These are phyloP conservation scores for Picochlorum sp. DNA, from an alignment of 139 green algal species.

Conservation along the genomic window DNA sequence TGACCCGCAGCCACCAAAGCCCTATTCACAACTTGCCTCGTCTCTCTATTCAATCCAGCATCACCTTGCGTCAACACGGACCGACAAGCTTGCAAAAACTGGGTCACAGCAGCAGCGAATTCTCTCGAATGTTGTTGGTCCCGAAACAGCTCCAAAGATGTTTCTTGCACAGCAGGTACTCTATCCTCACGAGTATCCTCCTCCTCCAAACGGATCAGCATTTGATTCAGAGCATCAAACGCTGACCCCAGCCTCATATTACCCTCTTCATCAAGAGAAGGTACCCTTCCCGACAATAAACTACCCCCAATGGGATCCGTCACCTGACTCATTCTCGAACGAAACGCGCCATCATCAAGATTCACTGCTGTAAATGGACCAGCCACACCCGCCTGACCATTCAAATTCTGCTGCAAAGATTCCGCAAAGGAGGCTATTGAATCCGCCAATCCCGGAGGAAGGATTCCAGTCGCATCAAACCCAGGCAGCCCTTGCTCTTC, in stretches of 20 bases:
- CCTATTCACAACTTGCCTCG: conserved; percentile 14
- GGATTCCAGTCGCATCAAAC: too few species aligned
- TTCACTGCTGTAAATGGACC: neutral
- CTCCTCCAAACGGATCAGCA: conserved; percentile 10
- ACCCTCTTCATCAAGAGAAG: conserved; percentile 4
- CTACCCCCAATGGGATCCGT: neutral
- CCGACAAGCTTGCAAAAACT: conserved; percentile 5
- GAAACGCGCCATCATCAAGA: neutral
- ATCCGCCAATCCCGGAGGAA: too few species aligned
- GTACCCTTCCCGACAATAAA: neutral
- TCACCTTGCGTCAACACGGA: neutral
- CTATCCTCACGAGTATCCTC: conserved; percentile 2
- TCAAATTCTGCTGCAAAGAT: too few species aligned
- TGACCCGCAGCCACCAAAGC: conserved; percentile 8
- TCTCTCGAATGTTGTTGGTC: neutral
- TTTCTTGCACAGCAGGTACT: neutral
- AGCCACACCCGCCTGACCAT: neutral
- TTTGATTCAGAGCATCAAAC: conserved; percentile 6
- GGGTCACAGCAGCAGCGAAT: neutral
- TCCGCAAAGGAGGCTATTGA: too few species aligned
- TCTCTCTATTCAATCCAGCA: conserved; percentile 12
- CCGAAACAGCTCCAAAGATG: neutral
- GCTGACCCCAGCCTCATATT: neutral
- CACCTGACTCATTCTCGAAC: neutral
- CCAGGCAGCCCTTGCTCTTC: too few species aligned